Evolutionary conservation across 768 basidiomycete genomes (phyloP), one percentile per base, ranked within the genome.

Genomic region (Krasilnikovozyma curviuscula): DNA sequence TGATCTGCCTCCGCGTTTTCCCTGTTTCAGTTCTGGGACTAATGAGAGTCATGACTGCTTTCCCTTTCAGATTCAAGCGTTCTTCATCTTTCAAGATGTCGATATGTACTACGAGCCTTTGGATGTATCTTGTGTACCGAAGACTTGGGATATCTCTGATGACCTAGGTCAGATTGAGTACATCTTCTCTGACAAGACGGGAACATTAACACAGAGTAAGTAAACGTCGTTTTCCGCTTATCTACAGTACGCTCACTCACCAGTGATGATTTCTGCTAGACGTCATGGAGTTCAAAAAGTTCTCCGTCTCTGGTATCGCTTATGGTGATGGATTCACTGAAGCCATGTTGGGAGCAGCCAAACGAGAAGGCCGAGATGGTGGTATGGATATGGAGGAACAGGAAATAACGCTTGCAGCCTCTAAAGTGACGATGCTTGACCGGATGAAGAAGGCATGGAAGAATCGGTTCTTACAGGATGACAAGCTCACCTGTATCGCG

Each of bases 101-200:
- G 89, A 95, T 64, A 89, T 97, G 85, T 93, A 85, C 69, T 93
- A 93, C 67, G 69, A 73, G 50, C 76, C 79, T 6, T 79, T 79
- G 62, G 78, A 93, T 60, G 79, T 83, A 2, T 69, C 84, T 0
- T 95, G 91, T 57, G 77, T 86, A 3, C 89, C 91, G 24, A 95
- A 95, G 64, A 89, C 84, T 5, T 95, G 91, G 89, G 91, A 89
- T 61, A 89, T 97, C 57, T 93, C 86, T 3, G 91, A 97, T 62
- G 91, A 97, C 66, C 76, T 98, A 2, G 91, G 91, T 23, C 91
- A 97, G 68, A 95, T 97, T 64, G 89, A 95, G 68, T 98, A 91
- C 63, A 71, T 81, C 60, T 81, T 81, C 61, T 86, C 81, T 9
- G 85, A 89, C 72, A 91, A 91, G 70, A 91, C 88, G 0, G 86